Evolutionary conservation across 2,329 filamentous ascomycete species (phyloP).

Genomic region (Monilinia fructigena): DNA sequence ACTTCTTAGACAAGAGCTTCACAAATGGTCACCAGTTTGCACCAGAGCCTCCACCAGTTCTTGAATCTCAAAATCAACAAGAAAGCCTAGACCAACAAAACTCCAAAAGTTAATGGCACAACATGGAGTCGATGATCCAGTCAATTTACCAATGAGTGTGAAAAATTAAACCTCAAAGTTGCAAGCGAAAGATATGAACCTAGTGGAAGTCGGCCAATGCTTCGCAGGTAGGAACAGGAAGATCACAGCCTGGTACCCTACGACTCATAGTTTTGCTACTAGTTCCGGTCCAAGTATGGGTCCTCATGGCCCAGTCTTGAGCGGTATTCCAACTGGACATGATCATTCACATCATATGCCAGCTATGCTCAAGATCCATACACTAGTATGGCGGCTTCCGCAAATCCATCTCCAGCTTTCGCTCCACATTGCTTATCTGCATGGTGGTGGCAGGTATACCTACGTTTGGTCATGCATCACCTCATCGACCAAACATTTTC

Average conservation of each 20-base stretch:
- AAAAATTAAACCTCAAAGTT: constrained; percentile 39
- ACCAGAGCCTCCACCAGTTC: constrained; percentile 76
- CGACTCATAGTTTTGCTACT: constrained; percentile 34
- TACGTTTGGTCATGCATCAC: constrained; percentile 28
- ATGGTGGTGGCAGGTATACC: constrained; percentile 31
- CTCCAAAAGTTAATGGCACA: constrained; percentile 91
- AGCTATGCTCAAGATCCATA: constrained; percentile 33
- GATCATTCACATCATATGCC: constrained; percentile 36
- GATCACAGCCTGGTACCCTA: constrained; percentile 37
- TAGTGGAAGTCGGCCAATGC: constrained; percentile 33
- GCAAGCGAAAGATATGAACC: constrained; percentile 40
- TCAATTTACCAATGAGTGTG: constrained; percentile 76
- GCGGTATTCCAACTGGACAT: constrained; percentile 33
- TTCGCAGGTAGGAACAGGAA: constrained; percentile 39
- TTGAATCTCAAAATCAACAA: constrained; percentile 83
- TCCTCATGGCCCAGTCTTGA: constrained; percentile 34
- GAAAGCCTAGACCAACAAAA: constrained; percentile 95
- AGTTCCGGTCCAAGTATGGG: constrained; percentile 29
- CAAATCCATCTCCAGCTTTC: constrained; percentile 35
- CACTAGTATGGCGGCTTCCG: constrained; percentile 33
- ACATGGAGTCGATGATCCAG: constrained; percentile 83
- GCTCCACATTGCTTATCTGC: constrained; percentile 39
- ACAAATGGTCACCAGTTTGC: constrained; percentile 94
- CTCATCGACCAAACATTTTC: constrained; percentile 32
- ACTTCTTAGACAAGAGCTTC: constrained; percentile 91